Conservation (phyloP, 179 eudicot species). For the Amaranthus tricolor region DNA sequence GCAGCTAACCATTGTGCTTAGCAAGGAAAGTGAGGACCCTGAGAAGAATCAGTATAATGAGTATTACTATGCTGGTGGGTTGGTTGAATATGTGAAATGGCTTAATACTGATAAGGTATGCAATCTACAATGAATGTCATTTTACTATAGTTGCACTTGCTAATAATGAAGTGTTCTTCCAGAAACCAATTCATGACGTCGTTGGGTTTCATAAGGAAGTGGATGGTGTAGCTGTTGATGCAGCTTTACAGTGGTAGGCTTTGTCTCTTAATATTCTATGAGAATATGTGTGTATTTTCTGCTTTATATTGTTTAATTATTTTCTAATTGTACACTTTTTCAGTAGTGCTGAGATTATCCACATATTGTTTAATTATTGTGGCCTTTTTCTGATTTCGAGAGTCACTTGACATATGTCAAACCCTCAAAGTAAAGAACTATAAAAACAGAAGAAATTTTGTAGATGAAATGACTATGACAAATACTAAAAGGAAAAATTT, state of each 20-base stretch:
- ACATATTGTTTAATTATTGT: not conserved
- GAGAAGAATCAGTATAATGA: constrained; percentile 55
- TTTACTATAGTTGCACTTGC: constrained; percentile 9
- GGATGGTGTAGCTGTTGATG: constrained; percentile 72
- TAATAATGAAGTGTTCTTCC: constrained; percentile 26
- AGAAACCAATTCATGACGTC: constrained; percentile 90
- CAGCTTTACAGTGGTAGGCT: constrained; percentile 85
- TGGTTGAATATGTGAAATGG: constrained; percentile 92
- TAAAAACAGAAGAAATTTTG: not conserved
- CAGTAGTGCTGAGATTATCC: not conserved
- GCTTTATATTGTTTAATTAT: not conserved
- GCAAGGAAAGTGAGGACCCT: constrained; percentile 60
- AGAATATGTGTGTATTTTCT: not conserved
- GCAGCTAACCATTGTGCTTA: constrained; percentile 71
- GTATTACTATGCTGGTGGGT: constrained; percentile 90
- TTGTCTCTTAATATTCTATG: constrained; percentile 15
- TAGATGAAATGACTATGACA: too few relatives aligned
- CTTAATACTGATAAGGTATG: constrained; percentile 82
- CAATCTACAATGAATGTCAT: not conserved
- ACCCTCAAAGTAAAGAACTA: not conserved
- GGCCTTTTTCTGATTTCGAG: not conserved
- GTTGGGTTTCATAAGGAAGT: constrained; percentile 70
- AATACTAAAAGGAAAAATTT: too few relatives aligned
- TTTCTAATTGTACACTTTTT: not conserved
- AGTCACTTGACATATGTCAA: not conserved